phyloP scores from a whole-genome alignment of 768 basidiomycete genomes.

The Lentinula lateritia region DNA sequence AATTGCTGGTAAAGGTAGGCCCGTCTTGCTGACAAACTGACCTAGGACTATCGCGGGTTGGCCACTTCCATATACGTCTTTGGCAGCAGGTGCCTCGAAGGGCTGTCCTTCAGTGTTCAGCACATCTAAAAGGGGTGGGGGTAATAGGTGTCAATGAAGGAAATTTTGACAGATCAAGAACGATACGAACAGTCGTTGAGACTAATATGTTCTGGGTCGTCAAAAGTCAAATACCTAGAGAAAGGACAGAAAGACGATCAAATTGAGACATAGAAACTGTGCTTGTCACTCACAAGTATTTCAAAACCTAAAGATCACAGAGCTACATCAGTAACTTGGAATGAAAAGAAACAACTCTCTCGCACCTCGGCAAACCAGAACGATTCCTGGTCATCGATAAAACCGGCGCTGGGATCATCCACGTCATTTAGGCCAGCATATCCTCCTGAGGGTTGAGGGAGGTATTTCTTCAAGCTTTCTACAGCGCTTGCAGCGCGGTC shows the following conservation, averaged over 20 bases:
- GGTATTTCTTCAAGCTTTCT: constrained; percentile 50
- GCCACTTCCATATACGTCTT: constrained; percentile 25
- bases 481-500: constrained; percentile 57
- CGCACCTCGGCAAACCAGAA: constrained; percentile 61
- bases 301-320: constrained; percentile 32
- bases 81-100: constrained; percentile 49
- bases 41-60: constrained; percentile 13
- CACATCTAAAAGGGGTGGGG: constrained; percentile 30
- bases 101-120: constrained; percentile 75
- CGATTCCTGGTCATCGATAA: constrained; percentile 60
- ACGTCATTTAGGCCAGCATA: constrained; percentile 59
- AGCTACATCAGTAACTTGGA: neutral
- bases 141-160: neutral
- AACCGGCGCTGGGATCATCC: constrained; percentile 28
- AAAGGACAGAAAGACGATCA: neutral
- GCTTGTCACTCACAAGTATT: constrained; percentile 16
- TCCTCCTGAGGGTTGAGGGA: constrained; percentile 34
- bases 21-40: constrained; percentile 10
- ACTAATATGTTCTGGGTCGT: constrained; percentile 41
- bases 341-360: neutral
- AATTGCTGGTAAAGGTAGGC: constrained; percentile 20
- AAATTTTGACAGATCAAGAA: neutral
- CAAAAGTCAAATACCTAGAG: constrained; percentile 45
- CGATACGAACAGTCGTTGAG: constrained; percentile 36
- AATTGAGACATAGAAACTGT: neutral